These are phyloP conservation scores for Epichloe sylvatica DNA, from an alignment of 2,329 filamentous ascomycete species.

Conservation along the genomic window DNA sequence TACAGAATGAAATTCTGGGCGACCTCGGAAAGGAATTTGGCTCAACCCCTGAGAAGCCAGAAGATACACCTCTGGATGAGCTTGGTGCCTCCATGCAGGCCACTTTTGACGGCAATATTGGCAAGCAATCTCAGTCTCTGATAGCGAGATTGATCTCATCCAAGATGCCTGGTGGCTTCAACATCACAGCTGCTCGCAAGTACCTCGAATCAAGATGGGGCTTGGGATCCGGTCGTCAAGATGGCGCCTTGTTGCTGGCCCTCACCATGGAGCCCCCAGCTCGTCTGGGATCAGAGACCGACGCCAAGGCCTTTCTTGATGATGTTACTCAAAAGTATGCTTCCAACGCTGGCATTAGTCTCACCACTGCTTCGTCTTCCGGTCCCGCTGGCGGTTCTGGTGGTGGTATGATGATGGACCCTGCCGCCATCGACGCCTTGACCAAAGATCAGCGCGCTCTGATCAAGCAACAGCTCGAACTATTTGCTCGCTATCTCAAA, in stretches of 20 bases:
- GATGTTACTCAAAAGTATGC: conserved; percentile 85
- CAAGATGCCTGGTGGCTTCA: conserved; percentile 99
- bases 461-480: conserved; percentile 96
- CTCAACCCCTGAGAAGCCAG: conserved; percentile 93
- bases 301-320: conserved; percentile 88
- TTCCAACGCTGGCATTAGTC: conserved; percentile 62
- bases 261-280: conserved; percentile 85
- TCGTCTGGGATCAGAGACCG: conserved; percentile 75
- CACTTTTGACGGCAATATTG: conserved; percentile 96
- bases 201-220: conserved; percentile 93
- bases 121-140: conserved; percentile 88
- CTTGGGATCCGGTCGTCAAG: conserved; percentile 71
- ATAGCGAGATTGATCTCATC: conserved; percentile 92
- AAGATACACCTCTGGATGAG: conserved; percentile 93
- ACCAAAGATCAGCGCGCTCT: conserved; percentile 92
- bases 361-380: conserved; percentile 62
- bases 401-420: conserved; percentile 99
- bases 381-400: conserved; percentile 56
- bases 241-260: conserved; percentile 75
- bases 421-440: conserved; percentile 86
- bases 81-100: conserved; percentile 90
- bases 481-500: conserved; percentile 91
- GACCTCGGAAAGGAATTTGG: conserved; percentile 97
- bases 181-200: conserved; percentile 90
- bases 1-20: conserved; percentile 97